Conservation (phyloP, 345 rosid genomes). For the Cardiospermum halicacabum region DNA sequence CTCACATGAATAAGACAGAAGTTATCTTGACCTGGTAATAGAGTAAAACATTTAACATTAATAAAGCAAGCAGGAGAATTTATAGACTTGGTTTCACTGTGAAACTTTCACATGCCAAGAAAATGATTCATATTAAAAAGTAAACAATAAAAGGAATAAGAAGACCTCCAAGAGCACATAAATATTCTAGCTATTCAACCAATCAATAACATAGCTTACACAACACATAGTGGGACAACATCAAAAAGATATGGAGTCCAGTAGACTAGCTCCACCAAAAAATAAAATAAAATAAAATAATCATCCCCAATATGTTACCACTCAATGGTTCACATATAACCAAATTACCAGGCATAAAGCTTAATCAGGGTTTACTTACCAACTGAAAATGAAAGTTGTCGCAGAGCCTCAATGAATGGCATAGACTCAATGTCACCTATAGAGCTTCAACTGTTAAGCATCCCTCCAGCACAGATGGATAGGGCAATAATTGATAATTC, state of each 20-base stretch:
- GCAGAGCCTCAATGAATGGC: constrained; percentile 97
- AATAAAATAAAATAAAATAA: no score
- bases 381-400: constrained; percentile 86
- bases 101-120: neutral
- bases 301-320: neutral
- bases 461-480: constrained; percentile 1
- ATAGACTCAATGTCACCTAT: constrained; percentile 95
- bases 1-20: constrained; percentile 97
- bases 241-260: neutral
- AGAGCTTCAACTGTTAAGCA: constrained; percentile 5
- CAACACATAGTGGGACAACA: neutral
- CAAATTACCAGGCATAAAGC: neutral
- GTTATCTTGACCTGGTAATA: constrained; percentile 67
- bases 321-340: neutral
- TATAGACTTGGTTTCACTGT: neutral
- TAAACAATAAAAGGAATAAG: no score
- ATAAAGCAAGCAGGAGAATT: neutral
- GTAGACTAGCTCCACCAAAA: neutral
- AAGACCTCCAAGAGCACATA: neutral
- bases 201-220: neutral
- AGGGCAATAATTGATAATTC: constrained; percentile 10
- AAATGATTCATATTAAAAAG: neutral
- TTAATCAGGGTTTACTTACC: constrained; percentile 41
- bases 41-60: constrained; percentile 22
- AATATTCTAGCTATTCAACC: neutral